These are phyloP conservation scores for Diaporthe citriasiana DNA, from an alignment of 2,329 filamentous ascomycete species.

Conservation along the genomic window DNA sequence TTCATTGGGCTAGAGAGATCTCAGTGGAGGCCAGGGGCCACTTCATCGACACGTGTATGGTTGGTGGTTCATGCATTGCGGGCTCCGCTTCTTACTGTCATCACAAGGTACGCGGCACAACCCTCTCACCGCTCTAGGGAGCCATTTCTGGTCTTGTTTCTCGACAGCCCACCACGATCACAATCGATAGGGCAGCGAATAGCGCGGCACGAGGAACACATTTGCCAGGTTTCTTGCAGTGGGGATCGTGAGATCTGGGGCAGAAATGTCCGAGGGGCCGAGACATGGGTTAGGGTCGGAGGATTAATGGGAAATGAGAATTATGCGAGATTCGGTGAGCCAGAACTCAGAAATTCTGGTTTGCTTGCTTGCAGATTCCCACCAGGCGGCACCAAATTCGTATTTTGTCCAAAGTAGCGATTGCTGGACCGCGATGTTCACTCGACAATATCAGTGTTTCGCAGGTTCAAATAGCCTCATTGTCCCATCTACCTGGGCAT, in stretches of 20 bases:
- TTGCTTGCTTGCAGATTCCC: not conserved
- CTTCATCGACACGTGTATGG: slow-evolving; percentile 37
- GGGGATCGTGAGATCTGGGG: slow-evolving; percentile 17
- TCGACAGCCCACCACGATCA: not conserved
- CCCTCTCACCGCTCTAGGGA: slow-evolving; percentile 28
- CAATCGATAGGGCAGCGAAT: slow-evolving; percentile 24
- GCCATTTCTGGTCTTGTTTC: not conserved
- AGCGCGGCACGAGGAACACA: slow-evolving; percentile 12
- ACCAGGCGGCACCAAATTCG: not conserved
- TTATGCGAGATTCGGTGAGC: not conserved
- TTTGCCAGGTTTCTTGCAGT: not conserved
- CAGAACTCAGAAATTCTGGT: not conserved
- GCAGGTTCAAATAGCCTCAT: not conserved
- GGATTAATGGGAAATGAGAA: not conserved
- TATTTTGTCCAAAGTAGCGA: not conserved
- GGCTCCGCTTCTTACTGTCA: slow-evolving; percentile 31
- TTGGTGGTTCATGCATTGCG: slow-evolving; percentile 27
- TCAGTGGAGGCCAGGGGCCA: slow-evolving; percentile 24
- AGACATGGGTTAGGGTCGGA: slow-evolving; percentile 11
- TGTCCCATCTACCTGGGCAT: no score
- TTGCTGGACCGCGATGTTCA: not conserved
- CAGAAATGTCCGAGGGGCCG: not conserved
- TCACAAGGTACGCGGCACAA: not conserved
- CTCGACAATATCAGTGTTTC: not conserved
- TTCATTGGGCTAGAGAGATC: slow-evolving; percentile 31